Evolutionary conservation across 1,139 yeast species (phyloP).

Genomic region (Yamadazyma triangularis): DNA sequence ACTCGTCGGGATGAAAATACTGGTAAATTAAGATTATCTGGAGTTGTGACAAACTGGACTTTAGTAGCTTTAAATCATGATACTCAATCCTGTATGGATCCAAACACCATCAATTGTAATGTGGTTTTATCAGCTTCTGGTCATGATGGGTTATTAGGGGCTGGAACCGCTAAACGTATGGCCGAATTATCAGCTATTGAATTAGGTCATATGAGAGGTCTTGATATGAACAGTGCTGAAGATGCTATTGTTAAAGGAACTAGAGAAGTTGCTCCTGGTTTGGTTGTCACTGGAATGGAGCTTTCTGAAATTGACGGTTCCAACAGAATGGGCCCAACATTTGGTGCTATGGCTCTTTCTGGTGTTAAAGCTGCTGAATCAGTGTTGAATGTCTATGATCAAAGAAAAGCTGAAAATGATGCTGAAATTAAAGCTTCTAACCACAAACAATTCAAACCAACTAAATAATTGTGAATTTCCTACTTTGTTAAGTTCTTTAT

Average conservation of each 20-base stretch:
- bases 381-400: constrained; percentile 47
- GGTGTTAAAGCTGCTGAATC: constrained; percentile 75
- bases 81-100: constrained; percentile 80
- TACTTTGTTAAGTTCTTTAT: too few relatives aligned
- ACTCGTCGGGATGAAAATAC: constrained; percentile 51
- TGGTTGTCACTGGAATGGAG: constrained; percentile 80
- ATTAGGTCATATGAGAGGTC: constrained; percentile 72
- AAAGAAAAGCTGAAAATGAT: constrained; percentile 41
- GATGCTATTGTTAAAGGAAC: constrained; percentile 73
- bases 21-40: constrained; percentile 64
- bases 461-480: too few relatives aligned
- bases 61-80: constrained; percentile 73
- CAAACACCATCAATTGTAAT: constrained; percentile 72
- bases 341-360: constrained; percentile 76
- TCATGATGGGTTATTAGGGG: constrained; percentile 83
- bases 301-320: constrained; percentile 73
- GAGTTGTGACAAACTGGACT: constrained; percentile 84
- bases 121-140: constrained; percentile 73
- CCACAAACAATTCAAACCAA: too few relatives aligned
- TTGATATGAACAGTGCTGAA: constrained; percentile 76
- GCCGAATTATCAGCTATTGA: constrained; percentile 35
- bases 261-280: constrained; percentile 65
- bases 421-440: constrained; percentile 8
- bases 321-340: constrained; percentile 83
- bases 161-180: constrained; percentile 60